Percentiles rank a stretch among this genome's conserved stretches.
Evolutionary conservation across 2,329 filamentous ascomycete species (phyloP).

Genomic region (Ascosphaera acerosa): DNA sequence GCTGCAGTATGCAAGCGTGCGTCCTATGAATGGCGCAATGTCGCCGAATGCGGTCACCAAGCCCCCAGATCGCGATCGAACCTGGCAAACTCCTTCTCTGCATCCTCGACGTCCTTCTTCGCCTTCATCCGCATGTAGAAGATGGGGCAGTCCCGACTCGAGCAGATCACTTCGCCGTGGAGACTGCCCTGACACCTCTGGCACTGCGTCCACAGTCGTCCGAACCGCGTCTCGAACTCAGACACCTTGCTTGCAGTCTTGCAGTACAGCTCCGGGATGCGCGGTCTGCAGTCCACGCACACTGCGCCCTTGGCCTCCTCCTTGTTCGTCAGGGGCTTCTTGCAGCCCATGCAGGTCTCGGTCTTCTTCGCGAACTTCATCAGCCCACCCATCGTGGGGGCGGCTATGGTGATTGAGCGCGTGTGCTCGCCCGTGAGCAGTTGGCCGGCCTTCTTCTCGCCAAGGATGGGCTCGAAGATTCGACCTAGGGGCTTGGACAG

Average conservation of each 20-base stretch:
- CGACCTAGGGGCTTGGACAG: constrained; percentile 78
- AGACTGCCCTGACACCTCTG: constrained; percentile 94
- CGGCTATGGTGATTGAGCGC: constrained; percentile 76
- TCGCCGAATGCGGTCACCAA: no score
- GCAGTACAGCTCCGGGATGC: constrained; percentile 80
- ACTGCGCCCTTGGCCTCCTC: constrained; percentile 66
- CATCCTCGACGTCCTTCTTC: constrained; percentile 94
- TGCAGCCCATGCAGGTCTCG: constrained; percentile 95
- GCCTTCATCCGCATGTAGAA: constrained; percentile 99
- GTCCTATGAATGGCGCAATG: no score
- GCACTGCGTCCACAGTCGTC: constrained; percentile 89
- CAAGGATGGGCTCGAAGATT: constrained; percentile 94
- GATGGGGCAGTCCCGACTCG: constrained; percentile 86
- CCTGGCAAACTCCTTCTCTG: constrained; percentile 62
- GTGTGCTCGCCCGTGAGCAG: constrained; percentile 85
- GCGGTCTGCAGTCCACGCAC: constrained; percentile 59
- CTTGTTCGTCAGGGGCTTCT: constrained; percentile 67
- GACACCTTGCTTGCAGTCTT: constrained; percentile 71
- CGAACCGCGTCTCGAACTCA: constrained; percentile 81
- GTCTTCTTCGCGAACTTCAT: constrained; percentile 99
- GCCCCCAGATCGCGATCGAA: constrained; percentile 72
- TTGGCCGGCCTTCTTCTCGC: constrained; percentile 69
- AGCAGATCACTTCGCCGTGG: constrained; percentile 96
- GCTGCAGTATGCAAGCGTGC: constrained; percentile 4
- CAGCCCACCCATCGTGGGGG: constrained; percentile 68